phyloP scores from a whole-genome alignment of 2,329 filamentous ascomycete species.

The Ophiostoma piceae region DNA sequence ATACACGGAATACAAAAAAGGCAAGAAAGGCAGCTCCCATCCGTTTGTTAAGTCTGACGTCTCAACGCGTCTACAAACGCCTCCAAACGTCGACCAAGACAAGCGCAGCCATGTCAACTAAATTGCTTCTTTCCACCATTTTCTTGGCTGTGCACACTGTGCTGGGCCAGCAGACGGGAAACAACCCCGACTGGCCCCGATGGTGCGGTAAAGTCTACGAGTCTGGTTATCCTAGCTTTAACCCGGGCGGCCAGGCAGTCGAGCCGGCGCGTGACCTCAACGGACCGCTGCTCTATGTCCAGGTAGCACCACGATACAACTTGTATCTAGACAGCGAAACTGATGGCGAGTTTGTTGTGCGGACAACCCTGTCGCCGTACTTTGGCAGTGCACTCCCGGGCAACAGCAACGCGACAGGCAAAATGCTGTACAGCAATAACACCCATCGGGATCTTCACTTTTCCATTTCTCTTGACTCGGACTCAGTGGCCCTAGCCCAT shows the following conservation, averaged over 20 bases:
- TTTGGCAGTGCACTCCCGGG: slow-evolving; percentile 37
- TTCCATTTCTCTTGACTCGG: slow-evolving; percentile 34
- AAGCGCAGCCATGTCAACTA: background rate
- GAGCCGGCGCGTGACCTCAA: slow-evolving; percentile 34
- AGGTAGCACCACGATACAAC: slow-evolving; percentile 43
- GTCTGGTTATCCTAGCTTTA: slow-evolving; percentile 39
- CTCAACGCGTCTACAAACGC: background rate
- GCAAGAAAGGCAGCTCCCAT: background rate
- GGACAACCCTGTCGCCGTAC: slow-evolving; percentile 40
- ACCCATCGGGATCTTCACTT: slow-evolving; percentile 30
- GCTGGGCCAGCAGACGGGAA: slow-evolving; percentile 35
- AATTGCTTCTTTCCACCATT: background rate
- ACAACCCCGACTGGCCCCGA: slow-evolving; percentile 41
- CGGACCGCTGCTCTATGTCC: slow-evolving; percentile 39
- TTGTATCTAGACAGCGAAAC: slow-evolving; percentile 42
- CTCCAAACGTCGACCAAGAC: background rate
- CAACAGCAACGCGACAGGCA: background rate
- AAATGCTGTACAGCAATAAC: slow-evolving; percentile 15
- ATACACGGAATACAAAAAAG: background rate
- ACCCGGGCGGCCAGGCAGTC: slow-evolving; percentile 42
- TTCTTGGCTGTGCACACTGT: background rate
- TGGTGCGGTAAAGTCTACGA: slow-evolving; percentile 48
- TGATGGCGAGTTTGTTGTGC: slow-evolving; percentile 41
- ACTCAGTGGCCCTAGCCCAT: slow-evolving; percentile 34
- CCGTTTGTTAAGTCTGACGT: background rate